Percentiles rank a stretch among this genome's conserved stretches.
phyloP scores from a whole-genome alignment of 768 basidiomycete genomes.

The Termitomyces sp. region DNA sequence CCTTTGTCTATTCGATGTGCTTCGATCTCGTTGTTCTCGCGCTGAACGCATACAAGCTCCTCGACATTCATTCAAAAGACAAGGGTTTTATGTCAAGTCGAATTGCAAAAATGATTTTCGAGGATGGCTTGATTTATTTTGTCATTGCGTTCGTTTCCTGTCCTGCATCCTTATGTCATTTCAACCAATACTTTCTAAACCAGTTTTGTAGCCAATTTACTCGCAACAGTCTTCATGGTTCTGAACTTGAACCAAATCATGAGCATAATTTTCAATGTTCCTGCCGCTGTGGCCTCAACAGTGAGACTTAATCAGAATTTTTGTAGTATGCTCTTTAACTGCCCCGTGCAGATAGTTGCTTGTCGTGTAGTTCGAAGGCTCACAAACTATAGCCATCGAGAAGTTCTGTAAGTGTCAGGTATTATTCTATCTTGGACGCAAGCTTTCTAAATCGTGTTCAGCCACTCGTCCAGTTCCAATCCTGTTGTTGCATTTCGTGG shows the following conservation, averaged over 20 bases:
- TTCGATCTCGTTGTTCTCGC: constrained; percentile 60
- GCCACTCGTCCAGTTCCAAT: constrained; percentile 20
- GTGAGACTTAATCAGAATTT: constrained; percentile 22
- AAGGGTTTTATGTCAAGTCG: constrained; percentile 30
- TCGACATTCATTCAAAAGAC: constrained; percentile 17
- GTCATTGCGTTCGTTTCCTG: constrained; percentile 53
- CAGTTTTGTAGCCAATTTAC: constrained; percentile 38
- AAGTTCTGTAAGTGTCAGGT: constrained; percentile 34
- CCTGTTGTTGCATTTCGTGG: constrained; percentile 17
- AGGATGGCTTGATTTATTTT: constrained; percentile 71
- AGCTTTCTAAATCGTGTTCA: constrained; percentile 7
- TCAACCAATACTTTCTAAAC: neutral
- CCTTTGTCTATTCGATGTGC: constrained; percentile 73
- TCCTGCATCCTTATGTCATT: neutral
- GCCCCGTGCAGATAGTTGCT: constrained; percentile 43
- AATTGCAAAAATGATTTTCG: constrained; percentile 60
- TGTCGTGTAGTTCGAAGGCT: constrained; percentile 56
- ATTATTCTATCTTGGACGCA: neutral
- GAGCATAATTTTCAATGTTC: constrained; percentile 62
- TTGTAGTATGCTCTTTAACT: neutral
- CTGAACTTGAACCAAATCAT: constrained; percentile 61
- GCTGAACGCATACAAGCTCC: constrained; percentile 57
- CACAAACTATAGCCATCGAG: constrained; percentile 43
- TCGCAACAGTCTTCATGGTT: constrained; percentile 60
- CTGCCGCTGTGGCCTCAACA: constrained; percentile 50